Percentiles rank a stretch among this genome's conserved stretches.
Conservation (phyloP, 2,329 filamentous ascomycete species). For the Diaporthe velutina region DNA sequence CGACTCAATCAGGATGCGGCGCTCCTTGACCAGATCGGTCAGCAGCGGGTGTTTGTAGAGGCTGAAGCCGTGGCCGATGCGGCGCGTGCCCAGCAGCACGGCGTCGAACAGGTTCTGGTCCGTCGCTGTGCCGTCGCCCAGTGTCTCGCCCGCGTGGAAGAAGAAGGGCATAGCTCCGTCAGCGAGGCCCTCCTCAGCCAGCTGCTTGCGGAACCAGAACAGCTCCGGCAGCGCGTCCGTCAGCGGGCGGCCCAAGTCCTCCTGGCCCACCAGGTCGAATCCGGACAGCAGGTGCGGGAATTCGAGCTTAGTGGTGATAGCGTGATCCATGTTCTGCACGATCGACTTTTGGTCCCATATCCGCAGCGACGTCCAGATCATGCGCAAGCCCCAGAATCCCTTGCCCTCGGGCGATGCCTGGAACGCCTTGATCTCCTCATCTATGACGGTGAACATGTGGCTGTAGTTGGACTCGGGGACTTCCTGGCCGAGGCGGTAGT, state of each 20-base stretch:
- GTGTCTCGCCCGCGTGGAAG: conserved; percentile 92
- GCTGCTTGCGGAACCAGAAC: conserved; percentile 94
- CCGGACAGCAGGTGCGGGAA: conserved; percentile 86
- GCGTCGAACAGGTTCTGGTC: conserved; percentile 92
- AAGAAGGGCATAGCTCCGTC: conserved; percentile 84
- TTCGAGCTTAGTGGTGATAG: conserved; percentile 83
- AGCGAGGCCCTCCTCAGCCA: conserved; percentile 76
- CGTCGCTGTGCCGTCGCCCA: conserved; percentile 79
- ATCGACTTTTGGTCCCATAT: conserved; percentile 73
- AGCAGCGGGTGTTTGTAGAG: conserved; percentile 93
- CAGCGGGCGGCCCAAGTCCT: conserved; percentile 83
- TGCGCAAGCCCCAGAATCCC: conserved; percentile 84
- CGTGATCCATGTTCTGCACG: conserved; percentile 86
- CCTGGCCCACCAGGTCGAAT: conserved; percentile 91
- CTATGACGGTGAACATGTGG: conserved; percentile 78
- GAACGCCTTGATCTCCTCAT: conserved; percentile 84
- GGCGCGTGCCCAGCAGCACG: conserved; percentile 84
- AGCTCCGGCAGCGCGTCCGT: conserved; percentile 84
- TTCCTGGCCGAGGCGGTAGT: conserved; percentile 74
- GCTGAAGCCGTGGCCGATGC: conserved; percentile 91
- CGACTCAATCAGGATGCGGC: conserved; percentile 87
- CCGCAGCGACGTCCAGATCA: conserved; percentile 87
- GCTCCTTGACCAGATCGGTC: conserved; percentile 89
- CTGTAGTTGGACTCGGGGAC: conserved; percentile 75
- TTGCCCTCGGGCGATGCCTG: conserved; percentile 77